These are phyloP conservation scores for Dendrostoma leiphaemia DNA, from an alignment of 2,329 filamentous ascomycete genomes.

Conservation along the genomic window DNA sequence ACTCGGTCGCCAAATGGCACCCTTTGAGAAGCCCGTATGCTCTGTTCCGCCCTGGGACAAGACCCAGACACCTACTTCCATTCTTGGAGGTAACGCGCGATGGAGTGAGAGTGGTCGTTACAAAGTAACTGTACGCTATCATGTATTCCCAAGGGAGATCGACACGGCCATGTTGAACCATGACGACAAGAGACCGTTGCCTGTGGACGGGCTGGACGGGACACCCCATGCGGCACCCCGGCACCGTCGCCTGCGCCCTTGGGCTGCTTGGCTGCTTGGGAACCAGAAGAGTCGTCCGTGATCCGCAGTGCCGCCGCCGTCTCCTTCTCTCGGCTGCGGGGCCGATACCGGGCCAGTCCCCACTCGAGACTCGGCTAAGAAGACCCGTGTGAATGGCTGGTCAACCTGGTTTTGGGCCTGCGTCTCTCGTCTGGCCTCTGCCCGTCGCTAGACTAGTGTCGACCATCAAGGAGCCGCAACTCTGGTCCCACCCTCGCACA, in stretches of 20 bases:
- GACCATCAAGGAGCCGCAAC: conserved; percentile 5
- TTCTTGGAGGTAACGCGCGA: too few species aligned
- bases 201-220: neutral
- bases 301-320: too few species aligned
- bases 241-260: neutral
- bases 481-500: conserved; percentile 4
- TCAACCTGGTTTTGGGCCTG: neutral
- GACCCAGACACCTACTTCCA: neutral
- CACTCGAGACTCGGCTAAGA: neutral
- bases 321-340: conserved; percentile 7
- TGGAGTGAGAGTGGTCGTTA: too few species aligned
- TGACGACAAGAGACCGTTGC: too few species aligned
- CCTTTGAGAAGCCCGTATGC: neutral
- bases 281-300: neutral
- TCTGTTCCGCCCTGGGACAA: neutral
- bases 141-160: too few species aligned
- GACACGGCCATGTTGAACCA: too few species aligned
- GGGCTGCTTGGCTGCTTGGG: neutral
- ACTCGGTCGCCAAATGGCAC: neutral
- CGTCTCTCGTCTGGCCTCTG: too few species aligned
- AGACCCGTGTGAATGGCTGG: neutral
- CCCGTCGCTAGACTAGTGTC: neutral
- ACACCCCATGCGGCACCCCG: neutral
- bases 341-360: conserved; percentile 17
- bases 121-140: too few species aligned